phyloP scores from a whole-genome alignment of 2,329 filamentous ascomycete species.

The Sporothrix mexicana region DNA sequence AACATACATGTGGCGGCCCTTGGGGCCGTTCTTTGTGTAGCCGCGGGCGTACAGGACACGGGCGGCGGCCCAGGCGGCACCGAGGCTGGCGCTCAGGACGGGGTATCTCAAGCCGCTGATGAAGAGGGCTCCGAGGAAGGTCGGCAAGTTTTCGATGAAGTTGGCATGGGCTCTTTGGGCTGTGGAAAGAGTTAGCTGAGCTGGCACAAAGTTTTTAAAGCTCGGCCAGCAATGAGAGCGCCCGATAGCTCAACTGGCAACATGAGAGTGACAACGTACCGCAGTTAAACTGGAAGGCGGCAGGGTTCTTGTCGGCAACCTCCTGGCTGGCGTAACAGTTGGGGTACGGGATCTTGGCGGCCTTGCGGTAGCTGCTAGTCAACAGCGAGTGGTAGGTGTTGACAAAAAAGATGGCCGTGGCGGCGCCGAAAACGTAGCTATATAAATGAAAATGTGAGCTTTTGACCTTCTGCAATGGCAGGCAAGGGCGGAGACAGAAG shows the following conservation, averaged over 20 bases:
- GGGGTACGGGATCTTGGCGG: slow-evolving; percentile 62
- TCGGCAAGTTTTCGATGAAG: slow-evolving; percentile 65
- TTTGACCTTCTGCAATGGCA: neutral
- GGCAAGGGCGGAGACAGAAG: neutral
- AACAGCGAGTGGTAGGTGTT: slow-evolving; percentile 59
- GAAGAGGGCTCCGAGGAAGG: slow-evolving; percentile 59
- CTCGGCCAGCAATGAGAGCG: neutral
- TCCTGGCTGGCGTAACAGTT: slow-evolving; percentile 61
- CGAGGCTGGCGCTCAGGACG: slow-evolving; percentile 54
- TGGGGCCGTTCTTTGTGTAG: slow-evolving; percentile 56
- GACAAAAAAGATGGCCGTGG: slow-evolving; percentile 63
- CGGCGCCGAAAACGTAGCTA: slow-evolving; percentile 67
- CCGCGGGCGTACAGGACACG: slow-evolving; percentile 62
- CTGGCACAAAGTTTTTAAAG: neutral
- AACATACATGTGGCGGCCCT: slow-evolving; percentile 51
- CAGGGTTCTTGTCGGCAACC: slow-evolving; percentile 59
- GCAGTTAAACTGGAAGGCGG: slow-evolving; percentile 67
- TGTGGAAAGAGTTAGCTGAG: slow-evolving; percentile 38
- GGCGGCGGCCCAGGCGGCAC: slow-evolving; percentile 58
- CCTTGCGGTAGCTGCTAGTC: slow-evolving; percentile 57
- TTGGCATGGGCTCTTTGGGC: slow-evolving; percentile 68
- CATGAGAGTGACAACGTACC: slow-evolving; percentile 45
- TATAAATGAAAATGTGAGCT: slow-evolving; percentile 18
- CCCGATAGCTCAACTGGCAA: neutral
- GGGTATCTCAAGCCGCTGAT: slow-evolving; percentile 64